Base-by-base conservation (phyloP, 768 basidiomycete species). In the Psilocybe azurescens region DNA sequence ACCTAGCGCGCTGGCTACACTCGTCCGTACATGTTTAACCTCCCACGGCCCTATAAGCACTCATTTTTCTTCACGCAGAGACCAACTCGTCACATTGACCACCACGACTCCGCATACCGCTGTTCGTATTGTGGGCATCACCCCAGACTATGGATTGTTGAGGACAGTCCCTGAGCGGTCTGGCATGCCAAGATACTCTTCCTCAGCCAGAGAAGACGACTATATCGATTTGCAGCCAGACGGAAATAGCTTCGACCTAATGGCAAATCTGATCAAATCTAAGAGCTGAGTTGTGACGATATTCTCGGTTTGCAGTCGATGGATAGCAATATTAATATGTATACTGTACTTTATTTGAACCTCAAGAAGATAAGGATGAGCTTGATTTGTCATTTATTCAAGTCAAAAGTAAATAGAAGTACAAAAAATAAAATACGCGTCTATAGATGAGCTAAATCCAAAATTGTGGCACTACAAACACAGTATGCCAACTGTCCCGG, bases 191-290 rank as follows among this genome's bases (percentile, higher is more conserved):
- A 61, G 58, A 51, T 41, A 41, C 58, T 63, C 46, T 51, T 66
- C 41, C 50, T 65, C 57, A 20, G 64, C 41, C 24, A 61, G 63
- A 16, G 68, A 77, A 58, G 59, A 73, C 62, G 80, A 78, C 28
- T 96, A 84, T 70, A 89, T 98, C 56, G 95, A 99, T 74, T 75
- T 99, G 18, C 97, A 97, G 72, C 97, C 97, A 1, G 95, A 98
- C 69, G 94, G 95, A 53, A 99, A 99, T 73, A 94, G 94, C 69
- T 99, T 99, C 67, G 97, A 99, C 75, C 80, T 98, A 65, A 91
- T 97, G 91, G 84, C 88, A 38, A 94, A 94, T 33, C 72, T 97
- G 73, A 96, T 97, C 67, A 90, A 80, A 64, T 73, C 77, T 1
- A 85, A 85, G 67, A 69, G 69, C n/a, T 81, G 62, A 73, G 13